Evolutionary conservation across 257 asterid genomes (phyloP), one percentile per base, ranked within the genome.

Genomic region (Primulina eburnea): DNA sequence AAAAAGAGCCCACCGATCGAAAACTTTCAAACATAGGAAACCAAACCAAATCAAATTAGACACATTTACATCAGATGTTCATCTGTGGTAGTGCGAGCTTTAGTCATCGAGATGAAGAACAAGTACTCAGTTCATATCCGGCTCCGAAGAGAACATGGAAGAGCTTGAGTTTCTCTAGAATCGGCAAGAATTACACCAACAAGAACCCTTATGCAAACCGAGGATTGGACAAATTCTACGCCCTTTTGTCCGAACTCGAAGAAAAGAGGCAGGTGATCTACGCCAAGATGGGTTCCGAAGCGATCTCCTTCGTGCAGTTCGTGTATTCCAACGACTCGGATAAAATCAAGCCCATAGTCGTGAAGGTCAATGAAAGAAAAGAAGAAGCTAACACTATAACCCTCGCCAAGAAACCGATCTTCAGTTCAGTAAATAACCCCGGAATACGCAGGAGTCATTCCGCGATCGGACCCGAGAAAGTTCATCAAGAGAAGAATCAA

Each of bases 161-260:
- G 52, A 64, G 66, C 62, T 59, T 77, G 1, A 64, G 78, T 60
- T 82, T 79, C 75, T 77, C 76, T 75, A 86, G 75, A 28, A 57
- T 77, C 7, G 62, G 78, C 17, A 76, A 67, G 61, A 82, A 79
- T 55, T 47, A 47, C 55, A 69, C 43, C 65, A 78, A 75, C 83
- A 86, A 74, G 76, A 83, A 83, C 68, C 85, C 87, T 2, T 86
- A 77, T 18, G 82, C 91, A 0, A 75, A 82, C 20, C 33, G 79
- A 6, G 91, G 91, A 2, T 38, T 81, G 7, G 91, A 86, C 77
- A 83, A 82, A 58, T 86, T 86, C 78, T 74, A 80, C 72, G 80
- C 85, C 6, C 91, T 86, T 8, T 30, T 86, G 8, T 85, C 89
- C 0, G 91, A 86, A 29, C 85, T 75, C 5, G 87, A 86, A 4